Percentiles rank a stretch among this genome's conserved stretches.
These are phyloP conservation scores for Puccinia coronata DNA, from an alignment of 1,284 basidiomycete species.

Conservation along the genomic window DNA sequence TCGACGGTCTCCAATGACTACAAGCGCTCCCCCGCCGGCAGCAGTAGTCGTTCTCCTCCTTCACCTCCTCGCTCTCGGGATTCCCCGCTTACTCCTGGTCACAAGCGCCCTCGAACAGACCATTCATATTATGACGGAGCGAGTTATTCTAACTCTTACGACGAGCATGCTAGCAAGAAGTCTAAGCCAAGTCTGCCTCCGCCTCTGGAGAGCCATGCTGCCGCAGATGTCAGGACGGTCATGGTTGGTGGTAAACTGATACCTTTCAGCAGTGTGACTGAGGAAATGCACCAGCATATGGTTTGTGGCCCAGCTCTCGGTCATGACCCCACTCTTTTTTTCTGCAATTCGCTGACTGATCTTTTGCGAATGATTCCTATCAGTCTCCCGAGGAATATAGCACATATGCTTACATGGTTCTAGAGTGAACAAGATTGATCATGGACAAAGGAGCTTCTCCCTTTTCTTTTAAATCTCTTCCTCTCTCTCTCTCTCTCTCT, in stretches of 20 bases:
- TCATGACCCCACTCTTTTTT: no score
- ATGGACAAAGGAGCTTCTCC: background rate
- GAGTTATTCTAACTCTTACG: background rate
- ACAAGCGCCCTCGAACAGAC: slow-evolving; percentile 23
- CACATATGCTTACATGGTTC: slow-evolving; percentile 22
- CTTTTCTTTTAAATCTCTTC: background rate
- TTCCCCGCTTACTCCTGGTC: background rate
- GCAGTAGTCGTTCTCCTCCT: slow-evolving; percentile 4
- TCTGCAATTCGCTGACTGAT: no score
- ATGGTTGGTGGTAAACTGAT: slow-evolving; percentile 43
- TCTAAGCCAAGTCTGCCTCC: background rate
- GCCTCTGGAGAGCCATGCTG: background rate
- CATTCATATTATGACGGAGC: slow-evolving; percentile 12
- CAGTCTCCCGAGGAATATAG: slow-evolving; percentile 46
- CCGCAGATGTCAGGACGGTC: background rate
- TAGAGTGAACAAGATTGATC: background rate
- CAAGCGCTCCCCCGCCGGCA: slow-evolving; percentile 35
- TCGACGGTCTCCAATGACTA: slow-evolving; percentile 32
- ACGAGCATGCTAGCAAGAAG: slow-evolving; percentile 21
- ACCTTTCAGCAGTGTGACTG: slow-evolving; percentile 31
- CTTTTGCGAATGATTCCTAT: background rate
- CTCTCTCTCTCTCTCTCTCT: no score
- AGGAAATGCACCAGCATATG: slow-evolving; percentile 32
- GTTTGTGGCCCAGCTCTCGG: slow-evolving; percentile 1
- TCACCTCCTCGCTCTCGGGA: background rate